These are phyloP conservation scores for Hypomyces perniciosus DNA, from an alignment of 2,329 filamentous ascomycete genomes.

Conservation along the genomic window DNA sequence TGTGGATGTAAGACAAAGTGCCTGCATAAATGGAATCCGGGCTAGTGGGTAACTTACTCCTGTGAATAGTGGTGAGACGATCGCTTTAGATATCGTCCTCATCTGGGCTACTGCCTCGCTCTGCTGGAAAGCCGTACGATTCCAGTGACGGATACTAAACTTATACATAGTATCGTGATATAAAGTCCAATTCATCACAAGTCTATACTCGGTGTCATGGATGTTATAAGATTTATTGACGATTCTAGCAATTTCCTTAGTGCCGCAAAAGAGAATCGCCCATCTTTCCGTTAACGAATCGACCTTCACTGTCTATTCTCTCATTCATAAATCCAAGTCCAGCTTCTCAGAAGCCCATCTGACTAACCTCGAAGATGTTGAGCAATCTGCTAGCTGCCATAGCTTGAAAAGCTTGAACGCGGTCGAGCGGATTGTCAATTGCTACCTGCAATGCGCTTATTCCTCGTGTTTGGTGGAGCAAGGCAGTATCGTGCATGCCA, in stretches of 20 bases:
- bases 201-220: constrained; percentile 5
- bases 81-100: constrained; percentile 8
- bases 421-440: constrained; percentile 5
- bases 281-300: constrained; percentile 10
- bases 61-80: constrained; percentile 1
- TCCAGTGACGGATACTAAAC: constrained; percentile 12
- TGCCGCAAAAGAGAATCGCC: constrained; percentile 11
- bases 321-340: neutral
- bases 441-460: constrained; percentile 6
- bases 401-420: constrained; percentile 3
- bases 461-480: constrained; percentile 8
- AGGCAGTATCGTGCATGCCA: neutral
- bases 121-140: constrained; percentile 1
- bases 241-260: constrained; percentile 4
- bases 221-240: constrained; percentile 1
- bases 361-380: constrained; percentile 8
- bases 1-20: no score
- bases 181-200: constrained; percentile 12
- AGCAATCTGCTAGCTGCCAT: constrained; percentile 11
- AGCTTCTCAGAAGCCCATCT: neutral
- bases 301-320: constrained; percentile 8
- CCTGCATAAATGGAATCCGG: no score
- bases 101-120: neutral
- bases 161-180: constrained; percentile 13
- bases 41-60: no score